Evolutionary conservation across 192 early-diverging fungal genomes (phyloP).

Genomic region (Linnemannia hyalina): DNA sequence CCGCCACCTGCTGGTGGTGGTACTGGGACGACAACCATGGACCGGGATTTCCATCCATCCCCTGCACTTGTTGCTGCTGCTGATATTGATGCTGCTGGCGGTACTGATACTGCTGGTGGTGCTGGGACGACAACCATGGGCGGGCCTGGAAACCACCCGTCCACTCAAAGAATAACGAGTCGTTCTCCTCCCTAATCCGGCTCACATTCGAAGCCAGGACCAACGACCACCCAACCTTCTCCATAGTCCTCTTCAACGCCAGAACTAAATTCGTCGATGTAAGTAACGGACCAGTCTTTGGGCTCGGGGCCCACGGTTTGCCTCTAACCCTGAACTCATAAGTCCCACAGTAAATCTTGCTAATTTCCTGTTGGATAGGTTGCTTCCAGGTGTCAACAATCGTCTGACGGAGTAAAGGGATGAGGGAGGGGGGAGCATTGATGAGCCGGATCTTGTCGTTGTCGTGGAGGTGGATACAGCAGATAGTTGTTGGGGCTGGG

Average conservation of each 20-base stretch:
- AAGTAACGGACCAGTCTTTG: neutral
- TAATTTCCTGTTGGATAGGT: neutral
- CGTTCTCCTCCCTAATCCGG: neutral
- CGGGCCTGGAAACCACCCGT: neutral
- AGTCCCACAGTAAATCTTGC: no score
- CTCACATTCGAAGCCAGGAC: neutral
- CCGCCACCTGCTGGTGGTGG: no score
- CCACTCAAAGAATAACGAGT: neutral
- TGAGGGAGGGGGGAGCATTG: neutral
- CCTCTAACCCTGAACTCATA: neutral
- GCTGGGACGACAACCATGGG: neutral
- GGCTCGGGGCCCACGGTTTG: neutral
- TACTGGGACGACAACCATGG: no score
- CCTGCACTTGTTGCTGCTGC: no score
- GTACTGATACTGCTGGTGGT: no score
- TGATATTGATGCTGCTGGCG: no score
- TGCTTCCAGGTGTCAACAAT: neutral
- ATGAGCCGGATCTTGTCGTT: constrained; percentile 17
- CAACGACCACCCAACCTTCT: neutral
- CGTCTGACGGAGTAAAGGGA: neutral
- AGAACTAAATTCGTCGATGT: neutral
- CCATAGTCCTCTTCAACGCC: neutral
- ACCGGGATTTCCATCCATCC: no score
- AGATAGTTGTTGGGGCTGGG: neutral
- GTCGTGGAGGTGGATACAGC: neutral